A percentile compares a stretch with the other conserved stretches of the same genome.
Conservation (phyloP, 2,329 filamentous ascomycete genomes). For the Elsinoe perseae region DNA sequence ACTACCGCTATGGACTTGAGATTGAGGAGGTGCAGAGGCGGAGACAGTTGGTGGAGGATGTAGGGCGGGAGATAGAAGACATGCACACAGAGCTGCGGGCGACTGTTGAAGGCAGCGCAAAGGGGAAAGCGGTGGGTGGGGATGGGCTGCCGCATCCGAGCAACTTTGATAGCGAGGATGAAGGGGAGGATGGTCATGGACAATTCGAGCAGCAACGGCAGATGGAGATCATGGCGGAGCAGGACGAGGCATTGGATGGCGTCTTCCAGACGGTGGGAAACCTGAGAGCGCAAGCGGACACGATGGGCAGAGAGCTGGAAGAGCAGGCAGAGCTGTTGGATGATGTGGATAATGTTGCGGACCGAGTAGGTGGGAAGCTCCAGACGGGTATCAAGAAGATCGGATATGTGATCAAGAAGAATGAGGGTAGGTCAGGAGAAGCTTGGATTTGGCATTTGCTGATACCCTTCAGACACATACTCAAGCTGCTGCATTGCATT, state of each 20-base stretch:
- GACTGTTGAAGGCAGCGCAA: conserved; percentile 39
- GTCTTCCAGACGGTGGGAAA: conserved; percentile 92
- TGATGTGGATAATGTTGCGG: conserved; percentile 73
- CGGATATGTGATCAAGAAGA: conserved; percentile 72
- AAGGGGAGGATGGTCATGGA: conserved; percentile 58
- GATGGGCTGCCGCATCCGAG: conserved; percentile 54
- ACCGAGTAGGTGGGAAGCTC: conserved; percentile 78
- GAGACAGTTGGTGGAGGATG: conserved; percentile 75
- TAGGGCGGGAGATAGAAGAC: conserved; percentile 78
- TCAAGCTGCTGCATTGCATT: conserved; percentile 88
- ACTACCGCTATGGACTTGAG: conserved; percentile 78
- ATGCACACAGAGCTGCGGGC: conserved; percentile 77
- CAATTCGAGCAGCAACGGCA: conserved; percentile 90
- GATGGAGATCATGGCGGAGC: conserved; percentile 83
- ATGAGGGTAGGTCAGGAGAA: conserved; percentile 77
- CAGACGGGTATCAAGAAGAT: conserved; percentile 82
- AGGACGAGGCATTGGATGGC: conserved; percentile 85
- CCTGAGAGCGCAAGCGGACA: conserved; percentile 78
- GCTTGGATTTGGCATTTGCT: too few relatives aligned
- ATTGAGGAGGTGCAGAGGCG: conserved; percentile 73
- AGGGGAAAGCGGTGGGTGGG: conserved; percentile 32
- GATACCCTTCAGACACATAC: conserved; percentile 45
- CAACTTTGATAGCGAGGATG: conserved; percentile 41
- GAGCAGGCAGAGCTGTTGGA: conserved; percentile 88
- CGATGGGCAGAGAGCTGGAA: conserved; percentile 93